These are phyloP conservation scores for Talinum fruticosum DNA, from an alignment of 148 eudicot species.

Conservation along the genomic window DNA sequence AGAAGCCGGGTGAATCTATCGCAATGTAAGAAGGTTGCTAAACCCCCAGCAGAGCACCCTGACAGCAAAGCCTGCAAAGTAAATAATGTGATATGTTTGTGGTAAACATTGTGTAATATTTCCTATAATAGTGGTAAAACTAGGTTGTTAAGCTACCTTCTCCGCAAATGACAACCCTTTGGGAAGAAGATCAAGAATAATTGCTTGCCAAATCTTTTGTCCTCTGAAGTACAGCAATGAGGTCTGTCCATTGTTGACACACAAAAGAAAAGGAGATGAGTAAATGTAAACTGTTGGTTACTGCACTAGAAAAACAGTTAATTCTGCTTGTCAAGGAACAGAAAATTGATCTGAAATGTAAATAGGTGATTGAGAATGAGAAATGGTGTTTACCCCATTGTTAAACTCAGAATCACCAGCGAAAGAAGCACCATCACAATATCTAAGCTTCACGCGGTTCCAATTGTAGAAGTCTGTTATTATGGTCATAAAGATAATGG, in stretches of 20 bases:
- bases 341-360: background rate
- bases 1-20: slow-evolving; percentile 66
- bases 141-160: slow-evolving; percentile 47
- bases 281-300: background rate
- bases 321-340: background rate
- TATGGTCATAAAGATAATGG: background rate
- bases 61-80: slow-evolving; percentile 70
- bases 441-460: slow-evolving; percentile 95
- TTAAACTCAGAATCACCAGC: slow-evolving; percentile 65
- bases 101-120: no score
- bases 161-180: slow-evolving; percentile 67
- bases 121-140: no score
- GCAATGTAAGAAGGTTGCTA: slow-evolving; percentile 79
- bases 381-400: slow-evolving; percentile 59
- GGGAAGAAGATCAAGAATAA: slow-evolving; percentile 82
- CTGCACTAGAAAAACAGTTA: background rate
- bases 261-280: slow-evolving; percentile 11
- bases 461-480: slow-evolving; percentile 88
- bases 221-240: slow-evolving; percentile 88
- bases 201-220: slow-evolving; percentile 84
- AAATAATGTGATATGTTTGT: background rate
- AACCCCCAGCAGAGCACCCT: slow-evolving; percentile 97
- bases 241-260: slow-evolving; percentile 47
- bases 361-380: background rate
- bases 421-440: slow-evolving; percentile 97